Percentiles rank a stretch among this genome's conserved stretches.
These are phyloP conservation scores for Zymoseptoria passerinii DNA, from an alignment of 2,329 filamentous ascomycete species.

Conservation along the genomic window DNA sequence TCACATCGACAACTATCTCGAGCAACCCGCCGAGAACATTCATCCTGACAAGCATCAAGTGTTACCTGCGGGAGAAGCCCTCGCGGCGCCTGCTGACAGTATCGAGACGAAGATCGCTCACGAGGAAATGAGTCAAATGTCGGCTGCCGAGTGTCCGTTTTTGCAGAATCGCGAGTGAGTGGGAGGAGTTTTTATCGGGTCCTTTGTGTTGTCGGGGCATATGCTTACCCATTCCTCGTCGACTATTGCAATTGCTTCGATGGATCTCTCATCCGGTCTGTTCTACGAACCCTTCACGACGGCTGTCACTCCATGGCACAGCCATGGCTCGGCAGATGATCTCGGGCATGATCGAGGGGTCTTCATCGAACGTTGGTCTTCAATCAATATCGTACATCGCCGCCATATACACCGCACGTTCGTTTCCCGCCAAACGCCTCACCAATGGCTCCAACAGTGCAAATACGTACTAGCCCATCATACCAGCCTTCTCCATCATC, in stretches of 20 bases:
- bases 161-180: slow-evolving; percentile 33
- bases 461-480: neutral
- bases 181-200: neutral
- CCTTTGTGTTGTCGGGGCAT: neutral
- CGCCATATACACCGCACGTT: neutral
- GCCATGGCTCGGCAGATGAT: neutral
- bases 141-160: slow-evolving; percentile 28
- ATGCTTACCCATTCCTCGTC: too few species aligned
- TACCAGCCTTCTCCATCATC: slow-evolving; percentile 12
- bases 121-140: slow-evolving; percentile 32
- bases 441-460: too few species aligned
- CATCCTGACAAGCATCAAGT: slow-evolving; percentile 29
- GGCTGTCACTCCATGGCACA: neutral
- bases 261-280: neutral
- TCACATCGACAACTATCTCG: slow-evolving; percentile 27
- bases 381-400: neutral
- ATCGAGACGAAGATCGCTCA: slow-evolving; percentile 30
- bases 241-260: too few species aligned
- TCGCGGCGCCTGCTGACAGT: slow-evolving; percentile 25
- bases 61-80: slow-evolving; percentile 30
- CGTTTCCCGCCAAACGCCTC: neutral
- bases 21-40: slow-evolving; percentile 21
- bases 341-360: neutral
- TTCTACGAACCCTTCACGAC: neutral
- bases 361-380: neutral